These are phyloP conservation scores for Pichia cephalocereana DNA, from an alignment of 805 yeast genomes.

Conservation along the genomic window DNA sequence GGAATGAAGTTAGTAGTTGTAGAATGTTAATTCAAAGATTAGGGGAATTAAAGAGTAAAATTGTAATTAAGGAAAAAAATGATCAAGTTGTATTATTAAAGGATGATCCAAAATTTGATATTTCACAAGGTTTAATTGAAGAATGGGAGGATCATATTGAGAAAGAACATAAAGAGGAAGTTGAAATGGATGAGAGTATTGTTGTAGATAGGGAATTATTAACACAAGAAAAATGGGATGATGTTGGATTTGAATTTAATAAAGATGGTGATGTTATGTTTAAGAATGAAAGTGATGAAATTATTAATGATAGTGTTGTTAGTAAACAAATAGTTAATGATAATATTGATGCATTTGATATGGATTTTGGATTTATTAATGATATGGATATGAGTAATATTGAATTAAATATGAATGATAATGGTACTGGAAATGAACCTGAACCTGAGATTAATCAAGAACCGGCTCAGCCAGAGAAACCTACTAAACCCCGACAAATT, in stretches of 20 bases:
- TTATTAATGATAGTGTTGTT: too few species aligned
- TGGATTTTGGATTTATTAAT: background rate
- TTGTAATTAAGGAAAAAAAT: background rate
- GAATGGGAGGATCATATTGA: background rate
- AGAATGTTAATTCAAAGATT: constrained; percentile 29
- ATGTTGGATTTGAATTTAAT: constrained; percentile 12
- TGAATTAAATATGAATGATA: too few species aligned
- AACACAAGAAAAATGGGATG: background rate
- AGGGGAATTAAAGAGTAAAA: background rate
- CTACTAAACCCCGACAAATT: background rate
- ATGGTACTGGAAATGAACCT: too few species aligned
- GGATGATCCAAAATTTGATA: constrained; percentile 31
- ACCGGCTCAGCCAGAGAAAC: too few species aligned
- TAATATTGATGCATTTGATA: too few species aligned
- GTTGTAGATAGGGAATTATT: background rate
- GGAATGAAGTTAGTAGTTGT: constrained; percentile 8
- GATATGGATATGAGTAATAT: too few species aligned
- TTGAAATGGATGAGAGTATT: background rate
- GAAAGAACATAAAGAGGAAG: background rate
- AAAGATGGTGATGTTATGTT: constrained; percentile 9
- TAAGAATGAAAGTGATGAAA: too few species aligned
- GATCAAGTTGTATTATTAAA: constrained; percentile 3
- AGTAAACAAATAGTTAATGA: too few species aligned
- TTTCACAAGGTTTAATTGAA: constrained; percentile 5
- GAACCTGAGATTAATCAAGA: too few species aligned